phyloP scores from a whole-genome alignment of 169 alveolate species.

The Cryptosporidium muris region DNA sequence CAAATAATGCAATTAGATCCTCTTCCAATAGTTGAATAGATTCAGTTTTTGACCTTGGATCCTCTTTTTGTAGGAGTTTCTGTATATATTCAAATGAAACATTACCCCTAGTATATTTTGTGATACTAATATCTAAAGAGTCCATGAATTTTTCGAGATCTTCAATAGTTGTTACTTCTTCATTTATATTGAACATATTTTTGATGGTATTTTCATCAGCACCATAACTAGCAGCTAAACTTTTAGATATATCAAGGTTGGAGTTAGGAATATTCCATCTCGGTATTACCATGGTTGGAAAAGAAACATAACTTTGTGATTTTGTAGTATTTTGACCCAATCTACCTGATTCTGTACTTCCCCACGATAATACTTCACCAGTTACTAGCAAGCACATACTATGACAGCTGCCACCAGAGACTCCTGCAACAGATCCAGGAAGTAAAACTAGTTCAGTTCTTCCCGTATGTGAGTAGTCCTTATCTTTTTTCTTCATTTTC shows the following conservation, averaged over 20 bases:
- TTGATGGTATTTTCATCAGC: too few relatives aligned
- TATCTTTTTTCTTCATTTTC: background rate
- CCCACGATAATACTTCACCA: conserved; percentile 56
- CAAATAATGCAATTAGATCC: conserved; percentile 19
- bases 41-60: conserved; percentile 32
- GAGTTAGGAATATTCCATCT: conserved; percentile 30
- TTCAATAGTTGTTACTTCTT: conserved; percentile 51
- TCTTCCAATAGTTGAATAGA: conserved; percentile 32
- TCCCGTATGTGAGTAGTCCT: conserved; percentile 30
- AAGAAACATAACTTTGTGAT: conserved; percentile 8
- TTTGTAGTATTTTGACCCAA: conserved; percentile 1
- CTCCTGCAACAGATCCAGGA: conserved; percentile 35
- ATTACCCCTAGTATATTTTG: conserved; percentile 11
- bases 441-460: conserved; percentile 20
- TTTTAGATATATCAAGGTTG: background rate
- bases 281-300: conserved; percentile 27
- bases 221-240: too few relatives aligned
- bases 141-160: conserved; percentile 29
- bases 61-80: conserved; percentile 25
- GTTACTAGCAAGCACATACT: conserved; percentile 28
- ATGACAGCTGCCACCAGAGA: conserved; percentile 28
- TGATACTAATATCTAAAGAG: conserved; percentile 3
- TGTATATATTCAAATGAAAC: conserved; percentile 42
- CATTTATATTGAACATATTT: background rate
- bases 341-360: conserved; percentile 19